Base-by-base conservation (phyloP, 202 grass and related monocot species). In the Panicum virgatum region DNA sequence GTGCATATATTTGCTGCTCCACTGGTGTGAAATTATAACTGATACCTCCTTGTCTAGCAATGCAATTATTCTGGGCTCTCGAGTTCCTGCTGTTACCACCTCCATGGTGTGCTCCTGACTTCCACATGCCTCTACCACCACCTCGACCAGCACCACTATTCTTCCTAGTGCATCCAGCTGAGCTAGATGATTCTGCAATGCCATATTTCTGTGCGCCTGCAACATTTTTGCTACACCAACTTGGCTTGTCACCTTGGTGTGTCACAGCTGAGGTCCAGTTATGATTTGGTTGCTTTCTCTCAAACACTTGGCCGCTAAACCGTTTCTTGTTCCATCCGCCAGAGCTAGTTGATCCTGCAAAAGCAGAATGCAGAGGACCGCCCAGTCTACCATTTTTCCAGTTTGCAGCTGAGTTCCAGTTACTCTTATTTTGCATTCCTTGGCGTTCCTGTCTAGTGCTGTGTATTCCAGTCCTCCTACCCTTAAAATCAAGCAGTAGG, bases 1-100 rank as follows among this genome's bases (percentile, higher is more conserved):
- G 86, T 32, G 71, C 80, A 56, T 78, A 66, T 81, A 92, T 91
- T 53, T 72, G 83, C 69, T 90, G 88, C 63, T 97, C 94, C 37
- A 79, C 83, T 63, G 46, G 60, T 68, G 92, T 92, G 60, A 89
- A 89, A 44, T 67, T 83, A 30, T 40, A 46, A 78, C 65, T 85
- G 69, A 7, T 36, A 70, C 73, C 59, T 54, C 45, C 69, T 70
- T 89, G 88, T 69, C 68, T 71, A 61, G 64, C 83, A 79, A 71
- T 37, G n/a, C 4, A 81, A 53, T 84, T 86, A 51, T 82, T 80
- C 79, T 78, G 66, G 38, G 53, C 71, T 79, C 64, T 68, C 86
- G 61, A 62, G 51, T 61, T 82, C 38, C 48, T 72, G 43, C 77
- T 83, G 1, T 66, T 84, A 26, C 75, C 27, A 20, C 56, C 82